Conservation (phyloP, 176 grass and related monocot genomes). For the Areca catechu region DNA sequence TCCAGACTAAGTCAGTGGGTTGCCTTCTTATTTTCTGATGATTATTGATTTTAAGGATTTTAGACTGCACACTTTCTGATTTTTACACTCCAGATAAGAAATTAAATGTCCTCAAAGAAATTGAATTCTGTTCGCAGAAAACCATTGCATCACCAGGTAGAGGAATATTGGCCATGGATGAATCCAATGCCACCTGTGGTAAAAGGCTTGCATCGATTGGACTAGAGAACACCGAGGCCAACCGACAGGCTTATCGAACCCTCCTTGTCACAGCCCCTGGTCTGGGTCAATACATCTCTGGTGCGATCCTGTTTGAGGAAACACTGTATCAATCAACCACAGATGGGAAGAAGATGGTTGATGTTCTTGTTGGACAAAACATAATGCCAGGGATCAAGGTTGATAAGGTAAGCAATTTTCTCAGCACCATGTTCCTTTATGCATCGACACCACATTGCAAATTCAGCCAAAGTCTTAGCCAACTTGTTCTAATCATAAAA, state of each 20-base stretch:
- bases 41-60: no score
- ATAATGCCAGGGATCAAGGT: slow-evolving; percentile 97
- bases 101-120: not conserved
- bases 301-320: slow-evolving; percentile 96
- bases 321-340: slow-evolving; percentile 94
- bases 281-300: slow-evolving; percentile 90
- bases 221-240: slow-evolving; percentile 96
- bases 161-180: slow-evolving; percentile 97
- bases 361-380: slow-evolving; percentile 62
- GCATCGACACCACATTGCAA: no score
- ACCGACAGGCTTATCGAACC: slow-evolving; percentile 91
- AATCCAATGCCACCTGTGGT: slow-evolving; percentile 92
- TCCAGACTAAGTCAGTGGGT: no score
- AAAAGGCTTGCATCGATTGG: slow-evolving; percentile 92
- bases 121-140: slow-evolving; percentile 40
- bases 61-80: no score
- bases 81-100: no score
- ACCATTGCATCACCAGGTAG: slow-evolving; percentile 80
- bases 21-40: no score
- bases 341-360: slow-evolving; percentile 94
- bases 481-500: no score
- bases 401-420: slow-evolving; percentile 60
- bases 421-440: not conserved
- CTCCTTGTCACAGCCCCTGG: slow-evolving; percentile 69
- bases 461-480: no score